Evolutionary conservation across 352 stramenopile species (phyloP).

Genomic region (Phytopythium boreale): DNA sequence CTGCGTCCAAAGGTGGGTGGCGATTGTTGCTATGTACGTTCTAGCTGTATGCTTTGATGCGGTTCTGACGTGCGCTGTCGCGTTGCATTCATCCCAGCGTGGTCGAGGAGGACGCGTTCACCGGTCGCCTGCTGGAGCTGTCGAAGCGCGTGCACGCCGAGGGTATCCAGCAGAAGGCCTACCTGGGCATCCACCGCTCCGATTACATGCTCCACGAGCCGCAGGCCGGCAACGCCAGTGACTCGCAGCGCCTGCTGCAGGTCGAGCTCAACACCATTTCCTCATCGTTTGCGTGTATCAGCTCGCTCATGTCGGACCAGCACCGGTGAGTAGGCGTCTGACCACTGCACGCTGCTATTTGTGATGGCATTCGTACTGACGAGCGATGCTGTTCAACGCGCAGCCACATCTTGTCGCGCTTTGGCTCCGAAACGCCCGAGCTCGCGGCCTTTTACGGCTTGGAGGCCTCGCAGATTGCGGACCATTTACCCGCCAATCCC

Average conservation of each 20-base stretch:
- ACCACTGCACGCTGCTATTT: background rate
- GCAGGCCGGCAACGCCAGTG: constrained; percentile 24
- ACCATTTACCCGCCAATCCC: constrained; percentile 58
- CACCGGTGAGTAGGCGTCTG: constrained; percentile 78
- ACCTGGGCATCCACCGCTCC: constrained; percentile 89
- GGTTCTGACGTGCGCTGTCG: background rate
- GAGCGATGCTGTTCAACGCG: background rate
- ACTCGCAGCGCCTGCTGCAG: constrained; percentile 81
- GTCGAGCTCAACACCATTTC: constrained; percentile 99
- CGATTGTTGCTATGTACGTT: background rate
- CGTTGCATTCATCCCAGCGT: constrained; percentile 25
- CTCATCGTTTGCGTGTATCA: constrained; percentile 96
- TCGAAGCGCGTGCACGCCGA: constrained; percentile 67
- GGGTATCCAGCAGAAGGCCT: constrained; percentile 76
- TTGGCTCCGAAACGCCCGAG: constrained; percentile 42
- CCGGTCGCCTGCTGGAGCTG: constrained; percentile 68
- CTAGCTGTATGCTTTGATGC: background rate
- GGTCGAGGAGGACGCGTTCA: constrained; percentile 88
- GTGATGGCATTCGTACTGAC: background rate
- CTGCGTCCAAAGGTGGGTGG: constrained; percentile 40
- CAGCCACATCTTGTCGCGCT: constrained; percentile 53
- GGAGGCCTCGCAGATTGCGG: constrained; percentile 28
- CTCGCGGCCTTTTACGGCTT: constrained; percentile 57
- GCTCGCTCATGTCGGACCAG: constrained; percentile 88
- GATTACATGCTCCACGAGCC: constrained; percentile 95